Conservation (phyloP, 2,329 filamentous ascomycete genomes). For the Rugonectria rugulosa region DNA sequence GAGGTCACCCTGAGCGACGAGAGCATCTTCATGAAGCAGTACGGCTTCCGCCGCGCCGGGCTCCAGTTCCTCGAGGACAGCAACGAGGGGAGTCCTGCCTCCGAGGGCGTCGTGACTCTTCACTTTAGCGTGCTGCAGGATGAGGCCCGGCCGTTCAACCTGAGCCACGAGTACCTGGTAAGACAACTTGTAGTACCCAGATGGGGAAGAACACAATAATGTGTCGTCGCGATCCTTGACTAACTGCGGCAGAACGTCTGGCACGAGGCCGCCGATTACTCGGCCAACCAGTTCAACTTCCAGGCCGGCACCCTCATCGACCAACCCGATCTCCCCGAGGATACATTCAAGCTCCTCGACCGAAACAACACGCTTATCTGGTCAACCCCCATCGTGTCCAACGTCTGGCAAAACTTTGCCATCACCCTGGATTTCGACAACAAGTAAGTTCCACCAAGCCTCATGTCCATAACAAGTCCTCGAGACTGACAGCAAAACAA, state of each 20-base stretch:
- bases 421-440: slow-evolving; percentile 63
- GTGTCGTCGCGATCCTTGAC: too few species aligned
- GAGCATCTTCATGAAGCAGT: slow-evolving; percentile 67
- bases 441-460: slow-evolving; percentile 56
- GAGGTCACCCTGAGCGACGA: slow-evolving; percentile 64
- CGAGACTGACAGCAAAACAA: slow-evolving; percentile 38
- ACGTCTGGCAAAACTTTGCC: slow-evolving; percentile 68
- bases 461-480: not conserved
- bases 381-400: slow-evolving; percentile 56
- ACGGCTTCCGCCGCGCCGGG: slow-evolving; percentile 64
- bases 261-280: slow-evolving; percentile 55
- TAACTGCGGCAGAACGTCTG: slow-evolving; percentile 45
- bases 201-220: too few species aligned
- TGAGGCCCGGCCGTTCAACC: slow-evolving; percentile 58
- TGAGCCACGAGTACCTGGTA: slow-evolving; percentile 68
- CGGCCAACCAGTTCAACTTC: slow-evolving; percentile 61
- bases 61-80: slow-evolving; percentile 31
- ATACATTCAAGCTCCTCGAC: slow-evolving; percentile 55
- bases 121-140: slow-evolving; percentile 68
- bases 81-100: slow-evolving; percentile 58
- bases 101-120: slow-evolving; percentile 64
- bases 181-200: not conserved
- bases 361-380: slow-evolving; percentile 60
- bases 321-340: slow-evolving; percentile 39
- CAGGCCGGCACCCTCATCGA: slow-evolving; percentile 63